Evolutionary conservation across 2,329 filamentous ascomycete genomes (phyloP), one percentile per base, ranked within the genome.

Genomic region (Alternaria novae-zelandiae): DNA sequence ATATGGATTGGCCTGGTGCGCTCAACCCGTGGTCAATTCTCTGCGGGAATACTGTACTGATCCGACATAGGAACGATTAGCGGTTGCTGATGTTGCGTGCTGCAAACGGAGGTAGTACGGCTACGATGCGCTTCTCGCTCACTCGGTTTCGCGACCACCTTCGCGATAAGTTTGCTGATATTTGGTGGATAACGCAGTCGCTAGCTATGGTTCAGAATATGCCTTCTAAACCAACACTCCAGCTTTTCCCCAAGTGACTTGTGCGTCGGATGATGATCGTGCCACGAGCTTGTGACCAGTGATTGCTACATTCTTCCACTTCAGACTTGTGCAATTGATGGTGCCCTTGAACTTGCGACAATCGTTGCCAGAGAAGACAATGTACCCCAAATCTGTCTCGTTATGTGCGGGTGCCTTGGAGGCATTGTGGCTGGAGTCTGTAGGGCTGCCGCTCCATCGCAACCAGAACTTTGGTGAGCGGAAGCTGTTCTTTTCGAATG

Each of bases 381-480:
- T 54, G 20, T 74, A 74, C 3, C 72, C 72, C 13, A 71, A 15
- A 2, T 69, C 72, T 5, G 59, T 63, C n/a, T 63, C 63, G 25
- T 23, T 21, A 5, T 23, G 41, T 28, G 21, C 44, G 11, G 41
- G 13, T 5, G 41, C 57, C 13, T 60, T 45, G 32, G 55, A 23
- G 2, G 28, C 10, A 11, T 28, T 44, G 21, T 46, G 23, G 11
- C 25, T 15, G 2, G 47, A 32, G 8, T 44, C 43, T 3, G 23
- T 20, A 25, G 21, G 30, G 11, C 30, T n/a, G 45, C 70, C 70
- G 49, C 63, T 71, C 70, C 70, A 74, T n/a, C 62, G 61, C 9
- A 74, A 59, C 72, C 72, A 74, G 50, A 74, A 74, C 28, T 73
- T 74, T 23, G 72, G 72, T 5, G 62, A 54, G n/a, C 72, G 69